phyloP scores from a whole-genome alignment of 2,329 filamentous ascomycete genomes.

The Trichoderma cornu-damae region DNA sequence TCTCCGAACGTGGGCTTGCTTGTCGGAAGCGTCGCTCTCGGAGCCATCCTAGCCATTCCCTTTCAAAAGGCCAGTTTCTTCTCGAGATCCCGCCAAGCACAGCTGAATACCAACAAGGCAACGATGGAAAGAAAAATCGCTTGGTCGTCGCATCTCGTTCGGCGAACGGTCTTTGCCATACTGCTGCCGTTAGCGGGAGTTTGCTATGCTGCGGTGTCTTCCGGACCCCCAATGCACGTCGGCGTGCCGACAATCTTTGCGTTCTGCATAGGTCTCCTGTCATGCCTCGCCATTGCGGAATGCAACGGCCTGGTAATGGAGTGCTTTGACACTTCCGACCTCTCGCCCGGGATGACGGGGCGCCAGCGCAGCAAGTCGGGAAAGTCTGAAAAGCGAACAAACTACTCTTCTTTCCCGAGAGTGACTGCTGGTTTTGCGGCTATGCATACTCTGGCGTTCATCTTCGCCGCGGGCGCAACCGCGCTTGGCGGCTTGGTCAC shows the following conservation, averaged over 20 bases:
- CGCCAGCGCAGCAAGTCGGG: conserved; percentile 41
- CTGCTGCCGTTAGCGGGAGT: conserved; percentile 61
- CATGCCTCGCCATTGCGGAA: conserved; percentile 68
- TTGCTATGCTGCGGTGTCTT: conserved; percentile 62
- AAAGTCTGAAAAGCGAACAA: conserved; percentile 48
- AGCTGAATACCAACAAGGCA: conserved; percentile 59
- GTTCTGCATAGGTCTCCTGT: conserved; percentile 62
- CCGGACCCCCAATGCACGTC: conserved; percentile 55
- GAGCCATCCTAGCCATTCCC: conserved; percentile 64
- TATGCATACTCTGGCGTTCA: conserved; percentile 64
- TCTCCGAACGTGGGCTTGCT: conserved; percentile 63
- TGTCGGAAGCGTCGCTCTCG: conserved; percentile 61
- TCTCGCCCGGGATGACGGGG: conserved; percentile 65
- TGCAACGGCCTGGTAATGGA: conserved; percentile 77
- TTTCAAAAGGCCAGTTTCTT: conserved; percentile 68
- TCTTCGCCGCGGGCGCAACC: conserved; percentile 63
- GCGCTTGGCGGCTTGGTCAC: conserved; percentile 64
- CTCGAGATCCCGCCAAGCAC: conserved; percentile 56
- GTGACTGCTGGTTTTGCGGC: conserved; percentile 66
- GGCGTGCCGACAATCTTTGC: conserved; percentile 63
- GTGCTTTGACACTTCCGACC: conserved; percentile 73
- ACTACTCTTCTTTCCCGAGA: conserved; percentile 71
- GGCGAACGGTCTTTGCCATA: conserved; percentile 62
- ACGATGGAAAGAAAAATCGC: conserved; percentile 59
- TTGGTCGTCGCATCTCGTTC: conserved; percentile 68